phyloP scores from a whole-genome alignment of 345 rosid genomes.

The Gossypium herbaceum region DNA sequence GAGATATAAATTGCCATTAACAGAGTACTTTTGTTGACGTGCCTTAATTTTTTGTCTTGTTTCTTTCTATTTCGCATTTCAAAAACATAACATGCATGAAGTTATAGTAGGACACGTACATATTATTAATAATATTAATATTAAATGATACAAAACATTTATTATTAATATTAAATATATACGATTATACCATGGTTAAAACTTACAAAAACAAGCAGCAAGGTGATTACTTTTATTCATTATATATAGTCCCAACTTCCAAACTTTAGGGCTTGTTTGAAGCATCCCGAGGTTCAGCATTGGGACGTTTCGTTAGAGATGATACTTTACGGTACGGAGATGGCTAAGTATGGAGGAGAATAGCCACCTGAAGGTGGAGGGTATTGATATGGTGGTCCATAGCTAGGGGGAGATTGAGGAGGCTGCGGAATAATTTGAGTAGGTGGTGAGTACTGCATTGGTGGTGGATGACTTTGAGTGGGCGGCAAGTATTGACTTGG shows the following conservation, averaged over 20 bases:
- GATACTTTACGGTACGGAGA: neutral
- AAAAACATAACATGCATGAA: too few species aligned
- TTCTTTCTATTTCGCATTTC: neutral
- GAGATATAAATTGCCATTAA: neutral
- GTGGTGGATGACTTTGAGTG: neutral
- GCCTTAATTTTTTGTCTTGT: neutral
- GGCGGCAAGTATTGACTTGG: neutral
- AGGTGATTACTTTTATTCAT: neutral
- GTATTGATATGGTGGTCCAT: neutral
- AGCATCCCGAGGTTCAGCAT: neutral
- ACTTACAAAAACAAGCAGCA: neutral
- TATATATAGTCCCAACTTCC: neutral
- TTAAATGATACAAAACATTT: too few species aligned
- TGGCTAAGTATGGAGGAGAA: neutral
- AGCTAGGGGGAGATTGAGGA: neutral
- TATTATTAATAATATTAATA: too few species aligned
- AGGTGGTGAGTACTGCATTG: neutral
- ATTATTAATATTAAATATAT: neutral
- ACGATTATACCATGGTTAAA: neutral
- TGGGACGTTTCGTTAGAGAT: neutral
- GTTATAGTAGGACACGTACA: neutral
- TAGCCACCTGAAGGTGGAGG: constrained; percentile 13
- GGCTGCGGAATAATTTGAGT: neutral
- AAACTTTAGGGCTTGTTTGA: neutral
- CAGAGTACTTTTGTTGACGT: neutral